Percentiles rank a stretch among this genome's conserved stretches.
These are phyloP conservation scores for Candolleomyces aberdarensis DNA, from an alignment of 768 basidiomycete species.

Conservation along the genomic window DNA sequence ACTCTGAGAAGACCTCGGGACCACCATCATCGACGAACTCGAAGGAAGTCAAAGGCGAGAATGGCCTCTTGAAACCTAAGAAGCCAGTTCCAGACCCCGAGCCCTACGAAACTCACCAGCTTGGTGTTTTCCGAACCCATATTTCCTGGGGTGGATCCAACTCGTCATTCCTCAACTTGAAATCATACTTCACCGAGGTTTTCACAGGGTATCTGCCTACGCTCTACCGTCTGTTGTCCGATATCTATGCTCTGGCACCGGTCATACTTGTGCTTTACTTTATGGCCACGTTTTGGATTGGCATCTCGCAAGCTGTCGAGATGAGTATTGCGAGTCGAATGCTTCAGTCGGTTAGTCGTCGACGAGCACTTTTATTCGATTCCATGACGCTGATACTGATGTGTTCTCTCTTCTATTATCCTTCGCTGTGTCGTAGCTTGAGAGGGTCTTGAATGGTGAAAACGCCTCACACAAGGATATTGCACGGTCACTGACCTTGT, in stretches of 20 bases:
- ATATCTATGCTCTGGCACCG: neutral
- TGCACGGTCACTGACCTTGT: neutral
- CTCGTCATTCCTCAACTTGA: neutral
- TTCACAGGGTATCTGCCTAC: neutral
- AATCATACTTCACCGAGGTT: neutral
- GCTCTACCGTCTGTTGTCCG: neutral
- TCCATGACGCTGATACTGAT: neutral
- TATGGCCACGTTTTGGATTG: neutral
- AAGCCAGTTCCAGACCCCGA: too few species aligned
- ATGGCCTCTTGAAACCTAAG: too few species aligned
- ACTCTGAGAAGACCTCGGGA: too few species aligned
- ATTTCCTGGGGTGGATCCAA: neutral
- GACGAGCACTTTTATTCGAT: too few species aligned
- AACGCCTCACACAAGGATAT: neutral
- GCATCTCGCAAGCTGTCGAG: neutral
- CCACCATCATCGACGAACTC: too few species aligned
- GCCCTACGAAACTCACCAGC: neutral
- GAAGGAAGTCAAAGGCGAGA: too few species aligned
- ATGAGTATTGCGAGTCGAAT: neutral
- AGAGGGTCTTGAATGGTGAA: neutral
- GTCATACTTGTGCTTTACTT: neutral
- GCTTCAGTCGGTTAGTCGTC: neutral
- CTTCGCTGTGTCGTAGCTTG: neutral
- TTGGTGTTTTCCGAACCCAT: neutral
- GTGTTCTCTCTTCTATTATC: neutral